These are phyloP conservation scores for Botrytis aclada DNA, from an alignment of 2,329 filamentous ascomycete species.

Conservation along the genomic window DNA sequence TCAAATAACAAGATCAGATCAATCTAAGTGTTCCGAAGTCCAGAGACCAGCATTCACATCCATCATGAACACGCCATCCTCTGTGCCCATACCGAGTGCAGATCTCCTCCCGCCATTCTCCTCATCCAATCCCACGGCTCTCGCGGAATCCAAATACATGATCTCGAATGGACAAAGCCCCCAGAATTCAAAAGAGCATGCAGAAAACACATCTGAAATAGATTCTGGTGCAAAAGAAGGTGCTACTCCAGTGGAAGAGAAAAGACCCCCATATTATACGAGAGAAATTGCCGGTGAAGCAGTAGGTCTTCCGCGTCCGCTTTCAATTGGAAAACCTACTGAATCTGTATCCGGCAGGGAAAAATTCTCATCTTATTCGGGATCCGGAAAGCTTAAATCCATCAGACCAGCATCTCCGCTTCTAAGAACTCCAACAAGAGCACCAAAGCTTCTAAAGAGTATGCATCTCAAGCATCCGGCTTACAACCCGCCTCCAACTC, in stretches of 20 bases:
- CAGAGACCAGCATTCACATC: not conserved
- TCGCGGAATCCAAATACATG: not conserved
- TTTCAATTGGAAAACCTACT: not conserved
- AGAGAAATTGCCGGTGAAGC: no score
- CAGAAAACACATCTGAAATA: not conserved
- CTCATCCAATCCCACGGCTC: not conserved
- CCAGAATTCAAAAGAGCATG: rapidly evolving
- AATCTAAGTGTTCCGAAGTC: not conserved
- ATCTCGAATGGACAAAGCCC: not conserved
- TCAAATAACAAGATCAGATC: not conserved
- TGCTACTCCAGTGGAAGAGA: not conserved
- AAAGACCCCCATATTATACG: not conserved
- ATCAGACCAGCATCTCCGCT: not conserved
- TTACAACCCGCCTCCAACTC: not conserved
- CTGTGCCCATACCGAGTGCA: no score
- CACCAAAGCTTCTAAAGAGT: not conserved
- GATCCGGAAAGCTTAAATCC: not conserved
- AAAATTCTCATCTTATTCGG: no score
- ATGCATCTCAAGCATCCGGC: not conserved
- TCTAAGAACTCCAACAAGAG: not conserved
- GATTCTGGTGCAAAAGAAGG: no score
- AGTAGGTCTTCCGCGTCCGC: not conserved
- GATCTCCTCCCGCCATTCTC: no score
- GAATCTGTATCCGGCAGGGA: not conserved
- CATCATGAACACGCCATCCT: rapidly evolving